Conservation (phyloP, 768 basidiomycete genomes). For the Lentinula sp. region DNA sequence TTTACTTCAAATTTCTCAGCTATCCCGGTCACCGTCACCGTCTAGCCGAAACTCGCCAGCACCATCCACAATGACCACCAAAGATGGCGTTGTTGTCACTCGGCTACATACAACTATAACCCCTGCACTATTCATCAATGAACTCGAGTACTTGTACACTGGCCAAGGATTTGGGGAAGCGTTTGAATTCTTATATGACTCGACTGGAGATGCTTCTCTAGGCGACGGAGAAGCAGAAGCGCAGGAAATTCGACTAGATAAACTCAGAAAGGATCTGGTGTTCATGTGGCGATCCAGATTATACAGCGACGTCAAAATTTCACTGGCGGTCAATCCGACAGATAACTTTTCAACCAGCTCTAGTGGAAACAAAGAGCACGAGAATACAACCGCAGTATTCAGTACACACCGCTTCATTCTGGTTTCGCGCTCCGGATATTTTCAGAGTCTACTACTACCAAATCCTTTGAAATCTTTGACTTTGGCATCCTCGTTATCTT, state of each 20-base stretch:
- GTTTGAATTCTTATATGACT: slow-evolving; percentile 83
- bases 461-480: slow-evolving; percentile 32
- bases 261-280: slow-evolving; percentile 60
- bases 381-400: slow-evolving; percentile 76
- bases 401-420: slow-evolving; percentile 92
- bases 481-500: slow-evolving; percentile 37
- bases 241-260: slow-evolving; percentile 48
- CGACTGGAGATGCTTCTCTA: slow-evolving; percentile 28
- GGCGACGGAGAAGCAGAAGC: slow-evolving; percentile 32
- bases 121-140: slow-evolving; percentile 78
- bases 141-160: slow-evolving; percentile 93
- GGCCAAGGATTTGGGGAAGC: slow-evolving; percentile 84
- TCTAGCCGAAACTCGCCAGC: slow-evolving; percentile 34
- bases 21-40: slow-evolving; percentile 40
- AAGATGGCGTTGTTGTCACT: slow-evolving; percentile 37
- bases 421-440: slow-evolving; percentile 84
- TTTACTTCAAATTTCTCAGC: slow-evolving; percentile 24
- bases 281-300: slow-evolving; percentile 78
- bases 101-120: slow-evolving; percentile 65
- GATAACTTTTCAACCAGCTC: neutral
- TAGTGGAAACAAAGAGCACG: slow-evolving; percentile 37
- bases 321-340: slow-evolving; percentile 59
- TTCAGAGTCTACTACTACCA: slow-evolving; percentile 40
- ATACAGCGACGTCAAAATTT: slow-evolving; percentile 76
- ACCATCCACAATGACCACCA: slow-evolving; percentile 30